Percentiles rank a stretch among this genome's conserved stretches.
Conservation (phyloP, 805 yeast genomes). For the Ogataea paraovalis region DNA sequence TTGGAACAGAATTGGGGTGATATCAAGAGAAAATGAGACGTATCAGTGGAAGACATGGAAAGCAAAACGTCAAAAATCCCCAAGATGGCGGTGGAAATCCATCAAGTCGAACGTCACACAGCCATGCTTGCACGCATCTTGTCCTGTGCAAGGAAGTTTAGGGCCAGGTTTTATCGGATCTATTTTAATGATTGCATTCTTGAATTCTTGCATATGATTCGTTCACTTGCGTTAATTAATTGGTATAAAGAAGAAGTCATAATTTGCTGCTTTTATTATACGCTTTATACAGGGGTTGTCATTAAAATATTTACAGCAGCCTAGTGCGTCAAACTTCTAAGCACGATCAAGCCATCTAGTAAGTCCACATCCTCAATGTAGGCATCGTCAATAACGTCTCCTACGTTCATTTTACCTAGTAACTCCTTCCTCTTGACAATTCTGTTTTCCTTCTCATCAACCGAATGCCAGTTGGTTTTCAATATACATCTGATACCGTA, state of each 20-base stretch:
- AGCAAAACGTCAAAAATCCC: neutral
- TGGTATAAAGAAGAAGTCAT: too few species aligned
- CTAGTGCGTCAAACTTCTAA: conserved; percentile 19
- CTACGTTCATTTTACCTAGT: conserved; percentile 36
- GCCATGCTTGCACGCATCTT: too few species aligned
- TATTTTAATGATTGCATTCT: too few species aligned
- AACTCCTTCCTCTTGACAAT: conserved; percentile 16
- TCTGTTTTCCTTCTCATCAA: conserved; percentile 13
- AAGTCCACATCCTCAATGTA: conserved; percentile 39
- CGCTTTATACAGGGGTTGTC: neutral
- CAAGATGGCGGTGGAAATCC: too few species aligned
- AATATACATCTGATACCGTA: conserved; percentile 30
- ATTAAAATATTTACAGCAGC: neutral
- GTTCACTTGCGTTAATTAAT: too few species aligned
- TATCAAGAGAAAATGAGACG: neutral
- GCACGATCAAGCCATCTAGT: conserved; percentile 37
- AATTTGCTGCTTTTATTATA: too few species aligned
- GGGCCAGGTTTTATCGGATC: too few species aligned
- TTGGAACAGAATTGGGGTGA: too few species aligned
- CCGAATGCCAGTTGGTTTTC: conserved; percentile 27
- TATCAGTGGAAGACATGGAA: neutral
- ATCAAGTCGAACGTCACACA: too few species aligned
- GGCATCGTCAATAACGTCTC: conserved; percentile 39
- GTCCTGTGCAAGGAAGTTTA: too few species aligned
- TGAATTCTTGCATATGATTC: too few species aligned